phyloP scores from a whole-genome alignment of 768 basidiomycete genomes.

The Xerocomellus intermedius region DNA sequence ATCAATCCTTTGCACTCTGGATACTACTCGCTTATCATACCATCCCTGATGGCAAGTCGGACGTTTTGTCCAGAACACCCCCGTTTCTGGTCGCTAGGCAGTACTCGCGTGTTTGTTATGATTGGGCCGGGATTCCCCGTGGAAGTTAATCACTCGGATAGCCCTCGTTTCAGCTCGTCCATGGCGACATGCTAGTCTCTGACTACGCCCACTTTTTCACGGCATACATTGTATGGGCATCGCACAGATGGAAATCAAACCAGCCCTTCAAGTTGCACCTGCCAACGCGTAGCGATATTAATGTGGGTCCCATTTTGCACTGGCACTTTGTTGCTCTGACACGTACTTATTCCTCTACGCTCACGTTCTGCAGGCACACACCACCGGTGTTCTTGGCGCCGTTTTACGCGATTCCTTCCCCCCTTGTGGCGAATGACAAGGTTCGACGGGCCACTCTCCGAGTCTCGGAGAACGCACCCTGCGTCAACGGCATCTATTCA shows the following conservation, averaged over 20 bases:
- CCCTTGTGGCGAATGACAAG: background rate
- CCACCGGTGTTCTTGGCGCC: background rate
- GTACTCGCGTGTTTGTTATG: conserved; percentile 1
- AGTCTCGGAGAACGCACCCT: conserved; percentile 1
- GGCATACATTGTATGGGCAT: too few relatives aligned
- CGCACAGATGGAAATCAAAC: too few relatives aligned
- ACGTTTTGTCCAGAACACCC: background rate
- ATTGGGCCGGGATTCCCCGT: background rate
- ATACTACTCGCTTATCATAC: too few relatives aligned
- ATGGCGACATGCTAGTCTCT: background rate
- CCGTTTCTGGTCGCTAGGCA: background rate
- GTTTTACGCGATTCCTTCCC: background rate
- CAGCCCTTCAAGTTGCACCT: too few relatives aligned
- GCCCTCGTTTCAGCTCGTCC: background rate
- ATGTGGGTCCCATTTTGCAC: background rate
- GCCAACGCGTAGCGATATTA: too few relatives aligned
- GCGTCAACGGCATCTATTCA: background rate
- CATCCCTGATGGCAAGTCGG: too few relatives aligned
- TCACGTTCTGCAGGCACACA: background rate
- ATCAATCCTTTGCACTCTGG: background rate
- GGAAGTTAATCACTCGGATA: background rate
- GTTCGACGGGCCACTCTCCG: background rate
- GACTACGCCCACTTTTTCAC: background rate
- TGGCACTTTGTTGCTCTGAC: background rate
- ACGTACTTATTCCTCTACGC: background rate